These are phyloP conservation scores for Eucalyptus shirleyi DNA, from an alignment of 345 rosid genomes.

Conservation along the genomic window DNA sequence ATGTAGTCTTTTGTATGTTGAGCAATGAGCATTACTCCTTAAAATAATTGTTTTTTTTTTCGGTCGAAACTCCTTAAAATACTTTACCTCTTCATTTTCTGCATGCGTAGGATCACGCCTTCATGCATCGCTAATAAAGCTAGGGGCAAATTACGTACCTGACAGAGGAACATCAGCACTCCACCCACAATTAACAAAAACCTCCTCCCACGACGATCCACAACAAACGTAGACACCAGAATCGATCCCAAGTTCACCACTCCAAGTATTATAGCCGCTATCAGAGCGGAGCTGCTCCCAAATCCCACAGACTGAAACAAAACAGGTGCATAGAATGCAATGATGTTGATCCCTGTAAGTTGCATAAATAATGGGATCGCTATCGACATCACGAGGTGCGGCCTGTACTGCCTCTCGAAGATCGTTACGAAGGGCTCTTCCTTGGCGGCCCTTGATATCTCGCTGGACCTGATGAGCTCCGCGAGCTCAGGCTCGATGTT, in stretches of 20 bases:
- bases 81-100: neutral
- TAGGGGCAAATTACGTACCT: slow-evolving; percentile 19
- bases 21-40: neutral
- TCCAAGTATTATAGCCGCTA: slow-evolving; percentile 58
- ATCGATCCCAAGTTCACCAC: slow-evolving; percentile 54
- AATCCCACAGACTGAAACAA: slow-evolving; percentile 74
- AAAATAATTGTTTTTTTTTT: neutral
- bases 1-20: neutral
- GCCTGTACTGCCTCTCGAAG: slow-evolving; percentile 54
- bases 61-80: neutral
- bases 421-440: slow-evolving; percentile 41
- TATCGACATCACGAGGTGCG: slow-evolving; percentile 62
- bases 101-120: neutral
- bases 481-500: slow-evolving; percentile 43
- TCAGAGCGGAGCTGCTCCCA: slow-evolving; percentile 50
- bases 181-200: slow-evolving; percentile 62
- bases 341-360: slow-evolving; percentile 63
- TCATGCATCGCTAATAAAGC: neutral
- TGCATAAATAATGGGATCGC: slow-evolving; percentile 66
- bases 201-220: slow-evolving; percentile 74
- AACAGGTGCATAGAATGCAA: slow-evolving; percentile 79
- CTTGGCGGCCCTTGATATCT: slow-evolving; percentile 23
- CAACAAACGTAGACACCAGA: slow-evolving; percentile 40
- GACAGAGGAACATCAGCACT: slow-evolving; percentile 48
- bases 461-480: slow-evolving; percentile 38